Base-by-base conservation (phyloP, 768 basidiomycete genomes). In the Hemileccinum impolitum region DNA sequence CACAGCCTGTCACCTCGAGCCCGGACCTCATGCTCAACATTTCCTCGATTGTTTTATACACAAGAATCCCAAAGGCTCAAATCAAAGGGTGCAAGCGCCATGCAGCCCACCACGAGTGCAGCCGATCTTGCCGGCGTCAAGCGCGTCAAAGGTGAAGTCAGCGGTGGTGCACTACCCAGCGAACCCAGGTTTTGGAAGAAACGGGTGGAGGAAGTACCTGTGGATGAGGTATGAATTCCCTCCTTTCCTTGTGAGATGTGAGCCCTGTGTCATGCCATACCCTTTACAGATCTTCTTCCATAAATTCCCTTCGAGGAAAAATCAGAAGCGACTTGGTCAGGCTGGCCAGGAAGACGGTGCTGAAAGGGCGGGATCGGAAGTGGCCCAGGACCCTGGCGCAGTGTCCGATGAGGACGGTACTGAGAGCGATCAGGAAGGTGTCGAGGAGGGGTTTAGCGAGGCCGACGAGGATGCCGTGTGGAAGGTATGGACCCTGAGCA, bases 1-100 rank as follows among this genome's bases (percentile, higher is more conserved):
- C 77, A 8, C 75, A 85, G 41, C 85, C 87, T 0, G 71, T 97
- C 11, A 90, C 91, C 0, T 86, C 89, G 10, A 85, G 81, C 9
- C 79, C 91, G 0, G 94, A 98, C 62, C 85, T 99, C 41, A 84
- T 90, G 10, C 83, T 93, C 48, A 94, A 96, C 71, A 94, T 60
- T 97, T 99, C 80, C 79, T 98, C 35, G 96, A 98, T 64, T 82
- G 94, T 3, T 97, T 98, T 71, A 90, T 97, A 37, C 97, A 92
- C 75, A 91, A 94, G 68, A 97, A 98, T 65, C 85, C 94, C 1
- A 98, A 97, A 84, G 86, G 58, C 54, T 70, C 2, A 76, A 73
- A 48, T 71, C 79, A 8, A 86, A 84, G 62, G 94, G 94, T n/a
- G 75, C 81, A 0, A 90, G 87, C 53, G 88, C 90, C 47, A 98